Base-by-base conservation (phyloP, 108 stramenopile genomes). In the Cyclotella baltica region DNA sequence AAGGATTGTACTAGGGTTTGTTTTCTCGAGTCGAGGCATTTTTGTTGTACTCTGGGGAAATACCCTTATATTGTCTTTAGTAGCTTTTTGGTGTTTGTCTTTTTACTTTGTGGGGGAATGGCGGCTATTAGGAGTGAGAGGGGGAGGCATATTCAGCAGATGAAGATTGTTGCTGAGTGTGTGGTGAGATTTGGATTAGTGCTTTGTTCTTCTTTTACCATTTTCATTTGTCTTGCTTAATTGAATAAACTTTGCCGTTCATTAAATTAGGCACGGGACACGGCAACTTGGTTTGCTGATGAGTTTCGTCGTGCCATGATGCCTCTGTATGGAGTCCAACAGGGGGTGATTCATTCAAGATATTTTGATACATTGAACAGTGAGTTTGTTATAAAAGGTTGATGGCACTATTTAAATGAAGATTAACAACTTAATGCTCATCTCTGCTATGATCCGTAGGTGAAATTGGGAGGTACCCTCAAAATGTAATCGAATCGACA, bases 261-360 rank as follows among this genome's bases (percentile, higher is more conserved):
- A n/a, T n/a, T n/a, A n/a, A n/a, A n/a, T n/a, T n/a, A 78, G 77
- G 79, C 79, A 1, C 46, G 58, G 35, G 79, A 80, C 38, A 73
- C 71, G 19, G 79, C 71, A 9, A 33, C 36, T 11, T 80, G 79
- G 79, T 80, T 80, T 40, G 22, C 67, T 1, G 38, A 72, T 35
- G 79, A 80, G 57, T 80, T 73, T 31, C 66, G 74, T 19, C 47
- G 75, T 9, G 73, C 79, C 29, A 80, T 80, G 79, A 65, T 73
- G 35, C 79, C 79, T 0, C 79, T 80, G 28, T 80, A 80, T 23
- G 34, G 46, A 19, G 47, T 80, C 53, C 79, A 75, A 25, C 79
- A 80, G 28, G 74, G 61, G 16, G 74, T 80, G 13, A 69, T 80
- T 43, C 48, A 73, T 52, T 80, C 79, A 1, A 40, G 67, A 10